A percentile compares a stretch with the other conserved stretches of the same genome.
These are phyloP conservation scores for Ustilago lituana DNA, from an alignment of 1,284 basidiomycete genomes.

Conservation along the genomic window DNA sequence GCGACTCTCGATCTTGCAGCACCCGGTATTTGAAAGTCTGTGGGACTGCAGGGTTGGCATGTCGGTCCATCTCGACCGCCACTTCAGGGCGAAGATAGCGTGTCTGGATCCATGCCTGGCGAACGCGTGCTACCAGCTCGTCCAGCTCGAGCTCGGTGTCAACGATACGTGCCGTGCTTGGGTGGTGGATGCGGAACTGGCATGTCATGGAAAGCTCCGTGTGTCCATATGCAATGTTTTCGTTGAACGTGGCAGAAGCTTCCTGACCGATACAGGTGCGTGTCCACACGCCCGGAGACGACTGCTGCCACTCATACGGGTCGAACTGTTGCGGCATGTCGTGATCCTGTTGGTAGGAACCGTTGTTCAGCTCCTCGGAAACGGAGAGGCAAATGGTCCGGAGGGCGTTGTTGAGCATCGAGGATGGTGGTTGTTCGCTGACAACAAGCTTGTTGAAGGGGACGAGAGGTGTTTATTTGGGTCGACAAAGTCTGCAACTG, in stretches of 20 bases:
- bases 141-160: slow-evolving; percentile 23
- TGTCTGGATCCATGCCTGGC: slow-evolving; percentile 22
- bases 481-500: too few species aligned
- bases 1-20: slow-evolving; percentile 21
- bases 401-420: slow-evolving; percentile 22
- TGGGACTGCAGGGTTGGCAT: slow-evolving; percentile 6
- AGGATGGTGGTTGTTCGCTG: neutral
- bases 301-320: slow-evolving; percentile 21
- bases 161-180: slow-evolving; percentile 9
- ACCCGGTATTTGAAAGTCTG: slow-evolving; percentile 23
- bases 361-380: slow-evolving; percentile 8
- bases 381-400: slow-evolving; percentile 2
- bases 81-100: slow-evolving; percentile 32
- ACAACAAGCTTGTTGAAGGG: too few species aligned
- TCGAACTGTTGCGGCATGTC: slow-evolving; percentile 14
- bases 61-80: slow-evolving; percentile 31
- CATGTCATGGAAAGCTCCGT: slow-evolving; percentile 36
- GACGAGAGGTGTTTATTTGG: too few species aligned
- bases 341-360: slow-evolving; percentile 2
- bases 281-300: slow-evolving; percentile 16
- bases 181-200: slow-evolving; percentile 15
- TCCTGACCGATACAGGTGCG: slow-evolving; percentile 42
- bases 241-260: slow-evolving; percentile 41
- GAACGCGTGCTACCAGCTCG: slow-evolving; percentile 20
- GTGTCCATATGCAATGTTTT: slow-evolving; percentile 44